Conservation (phyloP, 2,329 filamentous ascomycete species). For the Penicillium griseofulvum region DNA sequence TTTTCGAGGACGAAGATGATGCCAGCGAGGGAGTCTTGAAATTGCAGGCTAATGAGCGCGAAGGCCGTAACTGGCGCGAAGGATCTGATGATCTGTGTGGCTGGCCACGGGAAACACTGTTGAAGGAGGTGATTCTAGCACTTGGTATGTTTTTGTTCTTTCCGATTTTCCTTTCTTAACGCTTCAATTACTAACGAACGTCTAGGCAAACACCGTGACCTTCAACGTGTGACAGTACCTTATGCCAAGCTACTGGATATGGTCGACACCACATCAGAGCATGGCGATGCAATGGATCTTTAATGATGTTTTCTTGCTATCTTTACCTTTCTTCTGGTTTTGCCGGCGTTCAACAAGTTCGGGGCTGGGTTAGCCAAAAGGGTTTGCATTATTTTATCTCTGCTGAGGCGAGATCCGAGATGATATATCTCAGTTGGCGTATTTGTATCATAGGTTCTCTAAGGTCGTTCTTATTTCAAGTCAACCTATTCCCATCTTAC, state of each 20-base stretch:
- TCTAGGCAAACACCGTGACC: slow-evolving; percentile 89
- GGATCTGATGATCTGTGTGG: slow-evolving; percentile 73
- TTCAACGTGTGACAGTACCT: slow-evolving; percentile 91
- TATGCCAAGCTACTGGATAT: slow-evolving; percentile 79
- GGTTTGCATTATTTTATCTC: slow-evolving; percentile 12
- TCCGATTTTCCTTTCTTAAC: not conserved
- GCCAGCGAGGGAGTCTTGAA: slow-evolving; percentile 41
- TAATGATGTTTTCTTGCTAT: slow-evolving; percentile 16
- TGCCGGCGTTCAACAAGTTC: slow-evolving; percentile 22
- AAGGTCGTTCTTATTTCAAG: not conserved
- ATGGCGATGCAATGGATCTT: slow-evolving; percentile 38
- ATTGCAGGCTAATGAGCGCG: slow-evolving; percentile 35
- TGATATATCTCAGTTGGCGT: slow-evolving; percentile 6
- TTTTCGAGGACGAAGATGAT: slow-evolving; percentile 56
- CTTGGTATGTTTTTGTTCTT: slow-evolving; percentile 63
- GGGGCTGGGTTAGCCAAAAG: slow-evolving; percentile 7
- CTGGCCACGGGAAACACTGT: slow-evolving; percentile 81
- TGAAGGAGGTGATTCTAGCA: slow-evolving; percentile 89
- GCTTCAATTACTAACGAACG: slow-evolving; percentile 2
- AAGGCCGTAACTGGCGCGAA: slow-evolving; percentile 47
- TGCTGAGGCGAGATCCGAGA: slow-evolving; percentile 5
- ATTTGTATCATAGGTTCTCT: slow-evolving; percentile 13
- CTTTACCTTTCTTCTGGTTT: slow-evolving; percentile 3
- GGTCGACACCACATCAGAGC: slow-evolving; percentile 36
- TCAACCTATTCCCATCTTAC: not conserved